A percentile compares a stretch with the other conserved stretches of the same genome.
Conservation (phyloP, 768 basidiomycete genomes). For the Mycena haematopus region DNA sequence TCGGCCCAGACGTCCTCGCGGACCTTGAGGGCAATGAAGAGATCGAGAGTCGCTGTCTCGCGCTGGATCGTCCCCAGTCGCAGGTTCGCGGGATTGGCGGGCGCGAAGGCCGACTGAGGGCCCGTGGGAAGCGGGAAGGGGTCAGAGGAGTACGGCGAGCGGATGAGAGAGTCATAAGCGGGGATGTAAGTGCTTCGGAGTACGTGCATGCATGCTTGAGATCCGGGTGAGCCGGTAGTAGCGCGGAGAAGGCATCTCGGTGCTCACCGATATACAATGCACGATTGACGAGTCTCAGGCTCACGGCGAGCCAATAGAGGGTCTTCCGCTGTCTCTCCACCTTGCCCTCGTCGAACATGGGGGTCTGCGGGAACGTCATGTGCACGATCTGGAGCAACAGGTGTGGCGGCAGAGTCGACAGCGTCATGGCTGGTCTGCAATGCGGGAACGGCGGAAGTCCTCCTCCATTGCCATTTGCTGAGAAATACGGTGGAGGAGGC, state of each 20-base stretch:
- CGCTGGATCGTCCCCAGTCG: slow-evolving; percentile 61
- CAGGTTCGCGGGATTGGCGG: slow-evolving; percentile 29
- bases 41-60: slow-evolving; percentile 77
- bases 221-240: slow-evolving; percentile 5
- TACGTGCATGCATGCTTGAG: slow-evolving; percentile 82
- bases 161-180: slow-evolving; percentile 66
- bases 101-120: slow-evolving; percentile 33
- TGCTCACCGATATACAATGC: slow-evolving; percentile 69
- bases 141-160: slow-evolving; percentile 75
- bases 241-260: neutral
- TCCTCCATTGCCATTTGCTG: slow-evolving; percentile 25
- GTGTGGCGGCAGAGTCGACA: slow-evolving; percentile 58
- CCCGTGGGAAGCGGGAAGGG: slow-evolving; percentile 67
- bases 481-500: slow-evolving; percentile 26
- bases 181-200: slow-evolving; percentile 78
- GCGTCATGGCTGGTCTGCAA: slow-evolving; percentile 23
- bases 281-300: slow-evolving; percentile 69
- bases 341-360: slow-evolving; percentile 45
- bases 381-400: slow-evolving; percentile 75
- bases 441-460: slow-evolving; percentile 34
- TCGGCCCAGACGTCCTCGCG: slow-evolving; percentile 81
- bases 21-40: slow-evolving; percentile 81
- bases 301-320: slow-evolving; percentile 71
- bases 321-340: slow-evolving; percentile 66
- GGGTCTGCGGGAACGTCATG: slow-evolving; percentile 60